These are phyloP conservation scores for Tulasnella sp. DNA, from an alignment of 768 basidiomycete genomes.

Conservation along the genomic window DNA sequence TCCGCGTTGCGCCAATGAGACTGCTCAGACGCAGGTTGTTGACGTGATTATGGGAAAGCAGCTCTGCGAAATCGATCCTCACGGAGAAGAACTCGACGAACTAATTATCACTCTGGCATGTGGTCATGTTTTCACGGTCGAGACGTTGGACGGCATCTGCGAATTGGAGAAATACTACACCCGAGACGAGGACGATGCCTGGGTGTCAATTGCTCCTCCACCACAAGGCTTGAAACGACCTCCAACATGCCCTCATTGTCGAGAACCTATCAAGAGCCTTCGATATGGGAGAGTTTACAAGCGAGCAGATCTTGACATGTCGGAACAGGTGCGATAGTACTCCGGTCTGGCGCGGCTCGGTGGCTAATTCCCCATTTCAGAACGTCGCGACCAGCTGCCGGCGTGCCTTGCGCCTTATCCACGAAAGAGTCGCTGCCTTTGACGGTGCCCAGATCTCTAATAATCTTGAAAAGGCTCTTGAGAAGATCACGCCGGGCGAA, in stretches of 20 bases:
- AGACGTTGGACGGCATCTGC: conserved; percentile 62
- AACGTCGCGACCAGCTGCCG: conserved; percentile 57
- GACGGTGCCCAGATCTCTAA: not conserved
- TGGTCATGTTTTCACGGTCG: conserved; percentile 63
- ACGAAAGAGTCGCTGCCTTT: not conserved
- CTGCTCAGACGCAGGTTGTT: conserved; percentile 45
- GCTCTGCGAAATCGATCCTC: conserved; percentile 47
- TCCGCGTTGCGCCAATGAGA: conserved; percentile 45
- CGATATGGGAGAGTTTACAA: conserved; percentile 63
- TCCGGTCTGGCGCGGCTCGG: not conserved
- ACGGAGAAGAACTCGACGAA: conserved; percentile 44
- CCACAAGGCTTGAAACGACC: conserved; percentile 40
- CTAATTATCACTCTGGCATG: conserved; percentile 59
- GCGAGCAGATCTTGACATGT: conserved; percentile 57
- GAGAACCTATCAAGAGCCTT: conserved; percentile 50
- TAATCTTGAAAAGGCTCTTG: not conserved
- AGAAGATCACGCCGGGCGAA: not conserved
- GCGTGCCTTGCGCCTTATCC: conserved; percentile 17
- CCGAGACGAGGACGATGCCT: conserved; percentile 39
- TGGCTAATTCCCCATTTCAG: conserved; percentile 21
- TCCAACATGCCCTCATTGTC: conserved; percentile 62
- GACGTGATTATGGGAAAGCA: conserved; percentile 56
- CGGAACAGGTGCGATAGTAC: conserved; percentile 42
- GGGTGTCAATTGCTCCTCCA: conserved; percentile 46
- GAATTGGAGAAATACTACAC: conserved; percentile 51